Evolutionary conservation across 1,284 basidiomycete species (phyloP).

Genomic region (Cystobasidium pallidum): DNA sequence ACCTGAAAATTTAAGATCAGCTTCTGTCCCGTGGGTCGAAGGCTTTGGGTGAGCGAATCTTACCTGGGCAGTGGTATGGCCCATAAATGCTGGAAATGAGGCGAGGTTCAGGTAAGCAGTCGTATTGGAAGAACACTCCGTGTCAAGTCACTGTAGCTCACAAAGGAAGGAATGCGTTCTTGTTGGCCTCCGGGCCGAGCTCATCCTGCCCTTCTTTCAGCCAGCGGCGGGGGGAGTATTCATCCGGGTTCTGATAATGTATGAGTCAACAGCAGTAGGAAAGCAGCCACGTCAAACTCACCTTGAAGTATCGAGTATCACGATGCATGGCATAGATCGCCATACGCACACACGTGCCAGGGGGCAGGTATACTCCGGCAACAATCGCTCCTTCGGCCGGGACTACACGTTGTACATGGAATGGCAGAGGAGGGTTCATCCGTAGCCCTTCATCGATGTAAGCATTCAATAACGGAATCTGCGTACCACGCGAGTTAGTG

Average conservation of each 20-base stretch:
- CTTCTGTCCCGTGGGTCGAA: not conserved
- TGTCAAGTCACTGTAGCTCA: too few relatives aligned
- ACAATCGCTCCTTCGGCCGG: not conserved
- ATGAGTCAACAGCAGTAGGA: too few relatives aligned
- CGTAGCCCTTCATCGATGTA: not conserved
- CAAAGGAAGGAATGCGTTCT: not conserved
- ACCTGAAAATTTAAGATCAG: not conserved
- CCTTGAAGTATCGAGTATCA: not conserved
- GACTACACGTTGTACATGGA: not conserved
- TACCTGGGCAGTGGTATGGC: too few relatives aligned
- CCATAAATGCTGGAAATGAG: too few relatives aligned
- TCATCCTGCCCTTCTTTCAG: not conserved
- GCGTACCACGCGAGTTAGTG: too few relatives aligned
- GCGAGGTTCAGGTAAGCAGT: too few relatives aligned
- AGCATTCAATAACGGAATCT: not conserved
- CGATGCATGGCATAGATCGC: not conserved
- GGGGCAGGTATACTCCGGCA: not conserved
- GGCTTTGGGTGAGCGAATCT: too few relatives aligned
- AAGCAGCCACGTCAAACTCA: too few relatives aligned
- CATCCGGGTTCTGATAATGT: too few relatives aligned
- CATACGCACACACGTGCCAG: not conserved
- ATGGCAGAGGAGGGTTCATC: not conserved
- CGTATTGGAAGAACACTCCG: too few relatives aligned
- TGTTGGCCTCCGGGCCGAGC: not conserved
- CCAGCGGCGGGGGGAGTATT: not conserved